phyloP scores from a whole-genome alignment of 306 rosid genomes.

The Carpinus fangiana region DNA sequence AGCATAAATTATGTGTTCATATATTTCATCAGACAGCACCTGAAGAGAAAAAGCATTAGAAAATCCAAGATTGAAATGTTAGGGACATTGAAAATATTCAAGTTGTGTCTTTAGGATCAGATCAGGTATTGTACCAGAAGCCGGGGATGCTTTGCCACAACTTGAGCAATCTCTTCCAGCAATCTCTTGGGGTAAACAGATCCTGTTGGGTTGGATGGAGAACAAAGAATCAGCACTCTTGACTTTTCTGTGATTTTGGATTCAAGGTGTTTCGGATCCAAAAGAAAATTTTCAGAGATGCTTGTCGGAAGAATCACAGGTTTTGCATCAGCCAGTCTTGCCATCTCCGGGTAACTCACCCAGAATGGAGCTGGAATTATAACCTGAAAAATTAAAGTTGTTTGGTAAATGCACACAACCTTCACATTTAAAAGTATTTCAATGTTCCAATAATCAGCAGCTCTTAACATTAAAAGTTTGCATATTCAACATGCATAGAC shows the following conservation, averaged over 20 bases:
- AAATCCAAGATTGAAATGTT: conserved; percentile 20
- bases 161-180: conserved; percentile 80
- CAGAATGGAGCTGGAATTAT: conserved; percentile 93
- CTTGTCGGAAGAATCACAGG: conserved; percentile 83
- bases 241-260: conserved; percentile 75
- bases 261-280: conserved; percentile 78
- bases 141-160: conserved; percentile 93
- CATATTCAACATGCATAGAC: background rate
- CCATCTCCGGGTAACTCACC: conserved; percentile 98
- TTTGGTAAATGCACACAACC: conserved; percentile 10
- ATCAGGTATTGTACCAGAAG: conserved; percentile 69
- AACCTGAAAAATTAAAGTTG: conserved; percentile 53
- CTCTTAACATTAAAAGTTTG: background rate
- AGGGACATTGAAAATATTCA: conserved; percentile 11
- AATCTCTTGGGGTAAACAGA: conserved; percentile 84
- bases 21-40: conserved; percentile 90
- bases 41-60: conserved; percentile 30
- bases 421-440: background rate
- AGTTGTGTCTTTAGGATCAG: conserved; percentile 11
- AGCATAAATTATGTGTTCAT: conserved; percentile 90
- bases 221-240: conserved; percentile 81
- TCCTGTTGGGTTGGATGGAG: conserved; percentile 98
- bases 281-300: conserved; percentile 67
- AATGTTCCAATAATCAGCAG: conserved; percentile 7
- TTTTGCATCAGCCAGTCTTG: conserved; percentile 89